Conservation (phyloP, 2,329 filamentous ascomycete species). For the Pyrenochaeta sp. region DNA sequence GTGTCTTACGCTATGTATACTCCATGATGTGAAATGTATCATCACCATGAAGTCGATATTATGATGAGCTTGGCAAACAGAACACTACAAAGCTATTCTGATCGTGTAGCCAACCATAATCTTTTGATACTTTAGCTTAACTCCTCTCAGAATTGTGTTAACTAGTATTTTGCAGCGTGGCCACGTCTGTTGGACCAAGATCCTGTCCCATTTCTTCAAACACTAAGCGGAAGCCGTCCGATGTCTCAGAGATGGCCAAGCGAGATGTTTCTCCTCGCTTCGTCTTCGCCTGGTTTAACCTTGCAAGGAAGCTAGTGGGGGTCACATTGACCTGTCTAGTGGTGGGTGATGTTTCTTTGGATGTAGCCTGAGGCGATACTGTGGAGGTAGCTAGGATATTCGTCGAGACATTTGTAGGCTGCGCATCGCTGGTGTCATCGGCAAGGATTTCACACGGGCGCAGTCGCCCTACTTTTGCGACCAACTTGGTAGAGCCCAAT, state of each 20-base stretch:
- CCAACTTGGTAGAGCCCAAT: conserved; percentile 74
- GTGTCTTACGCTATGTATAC: too few relatives aligned
- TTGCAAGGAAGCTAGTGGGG: conserved; percentile 51
- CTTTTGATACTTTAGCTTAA: too few relatives aligned
- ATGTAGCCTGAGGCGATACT: background rate
- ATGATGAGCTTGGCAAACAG: too few relatives aligned
- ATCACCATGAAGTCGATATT: too few relatives aligned
- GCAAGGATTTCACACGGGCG: conserved; percentile 42
- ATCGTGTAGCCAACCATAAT: too few relatives aligned
- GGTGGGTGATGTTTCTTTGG: conserved; percentile 11
- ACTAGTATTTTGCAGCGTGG: conserved; percentile 1
- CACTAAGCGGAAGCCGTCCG: conserved; percentile 24
- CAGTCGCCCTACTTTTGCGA: conserved; percentile 71
- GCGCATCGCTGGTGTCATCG: conserved; percentile 10
- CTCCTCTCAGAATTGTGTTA: conserved; percentile 9
- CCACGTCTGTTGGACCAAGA: background rate
- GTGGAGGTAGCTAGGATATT: background rate
- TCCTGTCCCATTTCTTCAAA: conserved; percentile 5
- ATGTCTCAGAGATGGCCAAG: conserved; percentile 23
- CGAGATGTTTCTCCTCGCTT: conserved; percentile 49
- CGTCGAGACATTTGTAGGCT: conserved; percentile 5
- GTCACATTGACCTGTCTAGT: background rate
- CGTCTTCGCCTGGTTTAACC: conserved; percentile 52
- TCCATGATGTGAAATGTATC: too few relatives aligned
- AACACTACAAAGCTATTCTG: too few relatives aligned